Evolutionary conservation across 2,329 filamentous ascomycete species (phyloP), one percentile per base, ranked within the genome.

Genomic region (Microcyclospora pomicola): DNA sequence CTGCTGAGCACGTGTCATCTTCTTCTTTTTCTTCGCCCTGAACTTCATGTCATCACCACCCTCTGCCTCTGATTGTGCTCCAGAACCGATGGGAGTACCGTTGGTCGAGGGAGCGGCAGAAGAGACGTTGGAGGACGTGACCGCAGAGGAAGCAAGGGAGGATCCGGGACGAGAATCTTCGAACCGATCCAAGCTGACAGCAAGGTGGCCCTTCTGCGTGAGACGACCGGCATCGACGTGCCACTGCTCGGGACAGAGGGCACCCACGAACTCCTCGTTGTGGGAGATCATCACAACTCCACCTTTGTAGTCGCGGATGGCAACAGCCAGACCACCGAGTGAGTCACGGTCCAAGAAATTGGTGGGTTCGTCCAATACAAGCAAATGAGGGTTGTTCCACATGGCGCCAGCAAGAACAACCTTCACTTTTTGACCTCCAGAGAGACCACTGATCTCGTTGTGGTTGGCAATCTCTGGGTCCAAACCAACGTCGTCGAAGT

Each of bases 301-400:
- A 49, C 91, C 91, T 69, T 86, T 92, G 76, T 92, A 98, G 58
- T 96, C 91, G 50, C 87, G 84, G 55, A 98, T 96, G 49, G 91
- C 91, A 31, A 94, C 86, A n/a, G 91, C 87, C 39, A 98, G 75
- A 62, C 88, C 91, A 56, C 91, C 92, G 13, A 98, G 79, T 12
- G 87, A 94, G 66, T 98, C 91, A 52, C 91, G 86, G 59, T 98
- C 91, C 69, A 98, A 77, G 74, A 95, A 98, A 69, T 98, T 98
- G 60, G 91, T 96, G 41, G 91, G 91, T 66, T 98, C 88, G 72
- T 98, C 91, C 15, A 98, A 80, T 35, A 98, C 91, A 44, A 98
- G 76, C 54, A 98, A 67, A 68, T 98, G 91, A 1, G 91, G 91
- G 69, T 96, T 96, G 68, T 96, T 95, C 51, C 53, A 56, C 51